Percentiles rank a stretch among this genome's conserved stretches.
These are phyloP conservation scores for Rubus idaeus DNA, from an alignment of 306 rosid species.

Conservation along the genomic window DNA sequence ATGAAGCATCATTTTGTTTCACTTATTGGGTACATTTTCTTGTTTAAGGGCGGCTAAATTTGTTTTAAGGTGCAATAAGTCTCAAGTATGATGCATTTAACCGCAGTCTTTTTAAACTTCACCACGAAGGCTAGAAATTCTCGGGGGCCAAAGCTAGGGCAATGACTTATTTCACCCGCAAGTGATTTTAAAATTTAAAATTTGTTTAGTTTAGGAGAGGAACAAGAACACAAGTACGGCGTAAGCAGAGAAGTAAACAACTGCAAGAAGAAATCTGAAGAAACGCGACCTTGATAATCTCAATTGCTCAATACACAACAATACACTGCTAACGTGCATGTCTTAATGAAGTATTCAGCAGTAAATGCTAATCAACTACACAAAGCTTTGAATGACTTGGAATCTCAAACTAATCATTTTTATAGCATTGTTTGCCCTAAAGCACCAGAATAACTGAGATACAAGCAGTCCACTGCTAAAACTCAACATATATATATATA, in stretches of 20 bases:
- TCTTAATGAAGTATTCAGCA: background rate
- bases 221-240: background rate
- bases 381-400: background rate
- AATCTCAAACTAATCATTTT: background rate
- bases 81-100: too few relatives aligned
- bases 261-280: background rate
- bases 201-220: background rate
- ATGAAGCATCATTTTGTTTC: too few relatives aligned
- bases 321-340: background rate
- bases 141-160: too few relatives aligned
- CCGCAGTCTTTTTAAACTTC: too few relatives aligned
- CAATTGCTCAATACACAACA: background rate
- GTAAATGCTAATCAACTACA: background rate
- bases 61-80: too few relatives aligned
- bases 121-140: too few relatives aligned
- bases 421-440: background rate
- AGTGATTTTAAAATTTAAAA: too few relatives aligned
- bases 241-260: background rate
- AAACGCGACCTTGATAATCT: background rate
- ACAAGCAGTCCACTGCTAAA: slow-evolving; percentile 24
- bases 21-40: too few relatives aligned
- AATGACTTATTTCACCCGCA: too few relatives aligned
- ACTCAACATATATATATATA: background rate
- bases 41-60: too few relatives aligned
- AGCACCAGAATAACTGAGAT: slow-evolving; percentile 12